Evolutionary conservation across 2,329 filamentous ascomycete genomes (phyloP), one percentile per base, ranked within the genome.

Genomic region (Talaromyces islandicus): DNA sequence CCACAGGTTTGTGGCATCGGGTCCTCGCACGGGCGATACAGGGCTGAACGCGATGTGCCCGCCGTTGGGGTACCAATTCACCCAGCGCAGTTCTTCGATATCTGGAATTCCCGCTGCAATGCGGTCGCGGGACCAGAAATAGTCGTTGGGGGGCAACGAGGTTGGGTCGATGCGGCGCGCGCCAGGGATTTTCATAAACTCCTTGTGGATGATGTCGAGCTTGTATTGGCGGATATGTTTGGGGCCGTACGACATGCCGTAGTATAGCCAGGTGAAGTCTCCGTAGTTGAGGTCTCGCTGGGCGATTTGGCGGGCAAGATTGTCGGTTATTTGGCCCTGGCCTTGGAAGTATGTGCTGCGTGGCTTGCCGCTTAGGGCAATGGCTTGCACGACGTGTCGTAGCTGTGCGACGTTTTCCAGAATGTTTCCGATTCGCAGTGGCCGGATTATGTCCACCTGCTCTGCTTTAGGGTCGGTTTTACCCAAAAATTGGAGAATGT

Each of bases 41-140:
- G 78, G 78, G 30, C 74, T 38, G 66, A 80, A 79, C 7, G 72
- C 74, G 11, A 79, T 68, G 60, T 80, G 78, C 1, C 73, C 71
- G 67, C 77, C 77, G 35, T 38, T 38, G 17, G 35, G 35, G 35
- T 38, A 38, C 35, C 35, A 79, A 61, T 75, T 72, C 14, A 76
- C 68, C 73, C 74, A 77, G 12, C 66, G 64, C 52, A 80, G 61
- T 65, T 80, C 77, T n/a, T 76, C 70, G 1, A 76, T 64, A 1
- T 73, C 73, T 0, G 75, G 75, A 2, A 75, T 67, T 0, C 75
- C 76, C 7, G 70, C 65, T 17, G 73, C 69, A 19, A 73, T 62
- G n/a, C 58, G 57, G 61, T 51, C 70, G 60, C 58, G 72, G 66
- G 12, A 66, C 62, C 68, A 68, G 41, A 76, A 70, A 46, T 72